Percentiles rank a stretch among this genome's conserved stretches.
Conservation (phyloP, 139 green algal species). For the Picochlorum costavermella region DNA sequence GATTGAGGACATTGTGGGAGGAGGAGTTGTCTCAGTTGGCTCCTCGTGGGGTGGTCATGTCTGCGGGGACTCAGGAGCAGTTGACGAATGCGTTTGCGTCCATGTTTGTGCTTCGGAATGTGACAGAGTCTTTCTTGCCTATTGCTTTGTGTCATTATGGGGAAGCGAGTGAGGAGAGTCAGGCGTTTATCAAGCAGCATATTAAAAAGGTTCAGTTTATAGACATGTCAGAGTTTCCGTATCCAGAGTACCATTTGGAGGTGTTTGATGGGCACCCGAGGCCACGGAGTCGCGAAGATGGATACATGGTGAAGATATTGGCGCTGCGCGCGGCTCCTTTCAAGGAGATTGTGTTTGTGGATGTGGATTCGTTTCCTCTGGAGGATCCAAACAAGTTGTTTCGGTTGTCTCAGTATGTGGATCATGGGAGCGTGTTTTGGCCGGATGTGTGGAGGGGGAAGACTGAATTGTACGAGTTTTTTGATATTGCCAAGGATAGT, state of each 20-base stretch:
- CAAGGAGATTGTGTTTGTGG: slow-evolving; percentile 25
- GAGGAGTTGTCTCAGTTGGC: no score
- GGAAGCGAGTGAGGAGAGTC: background rate
- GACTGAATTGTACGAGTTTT: slow-evolving; percentile 11
- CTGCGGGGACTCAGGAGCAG: slow-evolving; percentile 2
- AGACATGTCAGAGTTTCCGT: background rate
- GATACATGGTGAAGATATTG: slow-evolving; percentile 22
- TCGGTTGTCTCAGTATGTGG: slow-evolving; percentile 6
- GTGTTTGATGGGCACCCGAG: background rate
- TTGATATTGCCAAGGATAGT: slow-evolving; percentile 16
- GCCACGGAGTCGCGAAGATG: background rate
- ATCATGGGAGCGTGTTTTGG: slow-evolving; percentile 32
- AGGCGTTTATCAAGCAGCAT: slow-evolving; percentile 2
- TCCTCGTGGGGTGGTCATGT: slow-evolving; percentile 11
- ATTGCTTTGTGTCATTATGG: slow-evolving; percentile 17
- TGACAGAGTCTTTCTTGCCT: slow-evolving; percentile 6
- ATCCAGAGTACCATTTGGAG: background rate
- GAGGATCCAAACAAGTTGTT: slow-evolving; percentile 26
- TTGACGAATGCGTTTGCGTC: slow-evolving; percentile 18
- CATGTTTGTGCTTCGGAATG: slow-evolving; percentile 16
- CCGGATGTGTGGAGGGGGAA: slow-evolving; percentile 26
- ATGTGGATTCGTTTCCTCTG: slow-evolving; percentile 24
- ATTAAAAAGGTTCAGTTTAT: background rate
- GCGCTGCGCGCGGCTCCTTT: slow-evolving; percentile 13
- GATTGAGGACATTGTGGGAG: no score